These are phyloP conservation scores for Lavandula angustifolia DNA, from an alignment of 257 asterid genomes.

Conservation along the genomic window DNA sequence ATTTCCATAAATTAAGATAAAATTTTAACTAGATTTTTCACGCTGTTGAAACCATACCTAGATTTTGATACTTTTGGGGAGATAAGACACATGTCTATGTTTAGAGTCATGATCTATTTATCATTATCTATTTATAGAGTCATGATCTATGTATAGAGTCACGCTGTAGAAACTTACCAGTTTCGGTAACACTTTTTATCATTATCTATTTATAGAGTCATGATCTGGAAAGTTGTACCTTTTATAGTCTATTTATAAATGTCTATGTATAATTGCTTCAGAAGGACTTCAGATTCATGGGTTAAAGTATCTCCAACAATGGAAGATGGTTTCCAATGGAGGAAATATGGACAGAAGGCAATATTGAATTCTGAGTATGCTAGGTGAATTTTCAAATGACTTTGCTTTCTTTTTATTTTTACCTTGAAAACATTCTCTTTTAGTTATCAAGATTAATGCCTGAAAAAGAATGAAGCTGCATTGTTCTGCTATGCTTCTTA, in stretches of 20 bases:
- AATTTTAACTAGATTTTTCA: conserved; percentile 7
- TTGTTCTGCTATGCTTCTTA: background rate
- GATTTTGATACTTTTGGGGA: background rate
- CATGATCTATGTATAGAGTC: too few relatives aligned
- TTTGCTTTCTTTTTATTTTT: too few relatives aligned
- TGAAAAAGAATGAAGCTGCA: background rate
- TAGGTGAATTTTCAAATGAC: conserved; percentile 43
- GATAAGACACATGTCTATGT: too few relatives aligned
- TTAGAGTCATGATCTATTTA: too few relatives aligned
- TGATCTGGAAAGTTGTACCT: background rate
- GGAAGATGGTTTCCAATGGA: conserved; percentile 74
- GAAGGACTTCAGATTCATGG: conserved; percentile 50
- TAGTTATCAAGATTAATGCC: too few relatives aligned
- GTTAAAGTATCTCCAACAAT: conserved; percentile 24
- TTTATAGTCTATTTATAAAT: background rate
- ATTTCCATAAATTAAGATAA: background rate
- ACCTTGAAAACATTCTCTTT: too few relatives aligned
- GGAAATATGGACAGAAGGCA: conserved; percentile 82
- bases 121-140: too few relatives aligned
- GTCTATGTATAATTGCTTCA: conserved; percentile 23
- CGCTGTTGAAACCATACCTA: background rate
- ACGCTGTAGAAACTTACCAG: too few relatives aligned
- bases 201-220: background rate
- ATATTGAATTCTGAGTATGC: conserved; percentile 54
- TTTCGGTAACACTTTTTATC: background rate